These are phyloP conservation scores for Paecilomyces niveus DNA, from an alignment of 2,329 filamentous ascomycete genomes.

Conservation along the genomic window DNA sequence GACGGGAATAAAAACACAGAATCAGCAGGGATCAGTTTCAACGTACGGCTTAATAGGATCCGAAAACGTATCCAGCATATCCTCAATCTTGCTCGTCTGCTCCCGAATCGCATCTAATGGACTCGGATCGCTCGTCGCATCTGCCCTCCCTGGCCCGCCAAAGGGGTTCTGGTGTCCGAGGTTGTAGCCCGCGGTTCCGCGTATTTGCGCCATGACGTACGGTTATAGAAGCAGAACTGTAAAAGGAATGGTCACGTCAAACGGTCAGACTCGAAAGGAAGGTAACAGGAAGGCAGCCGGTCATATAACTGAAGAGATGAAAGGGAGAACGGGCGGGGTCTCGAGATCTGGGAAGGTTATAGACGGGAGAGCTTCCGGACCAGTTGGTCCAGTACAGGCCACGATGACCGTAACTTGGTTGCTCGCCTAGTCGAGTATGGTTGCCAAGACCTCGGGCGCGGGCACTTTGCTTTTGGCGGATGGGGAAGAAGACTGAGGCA, in stretches of 20 bases:
- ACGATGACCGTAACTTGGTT: slow-evolving; percentile 31
- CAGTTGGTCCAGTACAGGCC: slow-evolving; percentile 27
- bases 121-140: slow-evolving; percentile 62
- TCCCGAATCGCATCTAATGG: slow-evolving; percentile 82
- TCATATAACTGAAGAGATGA: slow-evolving; percentile 5
- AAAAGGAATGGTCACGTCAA: slow-evolving; percentile 1
- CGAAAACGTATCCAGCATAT: slow-evolving; percentile 75
- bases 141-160: slow-evolving; percentile 51
- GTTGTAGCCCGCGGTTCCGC: slow-evolving; percentile 74
- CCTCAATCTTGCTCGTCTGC: slow-evolving; percentile 98
- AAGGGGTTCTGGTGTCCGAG: slow-evolving; percentile 69
- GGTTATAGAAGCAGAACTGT: background rate
- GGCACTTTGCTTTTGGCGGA: background rate
- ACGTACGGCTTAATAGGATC: slow-evolving; percentile 94
- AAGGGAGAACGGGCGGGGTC: slow-evolving; percentile 1
- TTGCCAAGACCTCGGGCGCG: slow-evolving; percentile 16
- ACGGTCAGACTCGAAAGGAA: slow-evolving; percentile 8
- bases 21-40: background rate
- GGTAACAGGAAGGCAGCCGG: slow-evolving; percentile 6
- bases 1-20: background rate
- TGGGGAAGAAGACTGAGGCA: background rate
- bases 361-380: slow-evolving; percentile 14
- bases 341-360: background rate
- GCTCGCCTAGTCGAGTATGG: slow-evolving; percentile 21
- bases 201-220: slow-evolving; percentile 43